These are phyloP conservation scores for Cercospora brassicicola DNA, from an alignment of 2,329 filamentous ascomycete species.

Conservation along the genomic window DNA sequence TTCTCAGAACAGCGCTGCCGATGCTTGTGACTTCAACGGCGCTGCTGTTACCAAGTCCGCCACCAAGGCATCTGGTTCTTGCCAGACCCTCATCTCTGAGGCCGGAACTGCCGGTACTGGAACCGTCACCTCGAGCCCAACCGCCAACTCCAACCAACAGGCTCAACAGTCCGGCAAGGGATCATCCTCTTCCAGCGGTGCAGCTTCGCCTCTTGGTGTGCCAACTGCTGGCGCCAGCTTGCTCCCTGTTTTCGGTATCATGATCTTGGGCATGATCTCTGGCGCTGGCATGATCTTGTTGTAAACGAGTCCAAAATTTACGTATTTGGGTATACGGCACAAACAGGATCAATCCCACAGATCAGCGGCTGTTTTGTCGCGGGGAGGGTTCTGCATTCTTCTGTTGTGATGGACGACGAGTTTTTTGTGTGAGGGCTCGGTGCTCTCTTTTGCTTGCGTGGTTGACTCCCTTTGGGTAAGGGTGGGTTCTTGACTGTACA, in stretches of 20 bases:
- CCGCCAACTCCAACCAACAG: conserved; percentile 41
- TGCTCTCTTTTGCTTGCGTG: not conserved
- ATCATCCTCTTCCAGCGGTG: conserved; percentile 25
- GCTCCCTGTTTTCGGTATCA: conserved; percentile 33
- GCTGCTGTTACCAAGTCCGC: conserved; percentile 59
- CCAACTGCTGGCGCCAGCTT: conserved; percentile 25
- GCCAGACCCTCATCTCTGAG: conserved; percentile 60
- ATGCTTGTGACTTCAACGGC: conserved; percentile 71
- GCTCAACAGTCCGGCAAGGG: conserved; percentile 30
- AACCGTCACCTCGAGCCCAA: conserved; percentile 53
- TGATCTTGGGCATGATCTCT: conserved; percentile 31
- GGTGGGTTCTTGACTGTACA: not conserved
- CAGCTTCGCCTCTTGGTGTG: conserved; percentile 27
- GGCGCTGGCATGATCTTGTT: conserved; percentile 39
- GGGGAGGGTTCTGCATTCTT: not conserved
- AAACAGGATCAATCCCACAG: not conserved
- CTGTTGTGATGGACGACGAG: not conserved
- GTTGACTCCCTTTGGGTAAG: not conserved
- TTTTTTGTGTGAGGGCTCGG: not conserved
- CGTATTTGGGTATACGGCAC: conserved; percentile 8
- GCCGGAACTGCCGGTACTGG: conserved; percentile 64
- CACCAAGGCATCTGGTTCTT: conserved; percentile 52
- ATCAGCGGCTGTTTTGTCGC: not conserved
- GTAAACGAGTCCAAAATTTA: conserved; percentile 23
- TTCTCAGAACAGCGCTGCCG: conserved; percentile 51